Conservation (phyloP, 805 yeast species). For the Barnettozyma pratensis region DNA sequence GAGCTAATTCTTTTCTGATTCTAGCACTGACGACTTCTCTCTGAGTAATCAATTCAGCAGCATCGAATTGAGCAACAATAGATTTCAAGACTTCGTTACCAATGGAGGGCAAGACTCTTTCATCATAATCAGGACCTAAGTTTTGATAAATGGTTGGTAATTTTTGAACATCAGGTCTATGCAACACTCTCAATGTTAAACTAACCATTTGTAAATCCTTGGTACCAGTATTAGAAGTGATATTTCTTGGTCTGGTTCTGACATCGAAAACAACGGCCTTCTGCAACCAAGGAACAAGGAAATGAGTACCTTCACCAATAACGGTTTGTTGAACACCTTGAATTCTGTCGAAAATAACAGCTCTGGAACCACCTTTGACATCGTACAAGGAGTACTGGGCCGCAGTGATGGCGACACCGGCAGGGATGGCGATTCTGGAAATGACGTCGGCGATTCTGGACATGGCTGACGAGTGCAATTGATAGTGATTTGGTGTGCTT, state of each 20-base stretch:
- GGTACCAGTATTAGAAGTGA: constrained; percentile 92
- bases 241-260: constrained; percentile 90
- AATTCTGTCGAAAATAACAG: constrained; percentile 90
- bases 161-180: constrained; percentile 82
- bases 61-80: constrained; percentile 91
- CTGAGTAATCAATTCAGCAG: constrained; percentile 95
- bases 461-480: constrained; percentile 22
- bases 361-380: constrained; percentile 93
- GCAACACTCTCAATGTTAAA: constrained; percentile 85
- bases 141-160: constrained; percentile 87
- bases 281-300: constrained; percentile 93
- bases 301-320: constrained; percentile 95
- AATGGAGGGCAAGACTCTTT: constrained; percentile 86
- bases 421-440: constrained; percentile 59
- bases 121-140: constrained; percentile 92
- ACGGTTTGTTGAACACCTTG: constrained; percentile 85
- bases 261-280: constrained; percentile 88
- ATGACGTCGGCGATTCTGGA: constrained; percentile 36
- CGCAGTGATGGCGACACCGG: constrained; percentile 62
- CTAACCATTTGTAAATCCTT: constrained; percentile 96
- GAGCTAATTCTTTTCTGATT: constrained; percentile 79
- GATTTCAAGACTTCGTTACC: constrained; percentile 88
- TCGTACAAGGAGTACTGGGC: constrained; percentile 86
- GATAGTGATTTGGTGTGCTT: neutral
- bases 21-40: constrained; percentile 90